These are phyloP conservation scores for Adiantum capillusveneris DNA, from an alignment of 75 land plant species.

Conservation along the genomic window DNA sequence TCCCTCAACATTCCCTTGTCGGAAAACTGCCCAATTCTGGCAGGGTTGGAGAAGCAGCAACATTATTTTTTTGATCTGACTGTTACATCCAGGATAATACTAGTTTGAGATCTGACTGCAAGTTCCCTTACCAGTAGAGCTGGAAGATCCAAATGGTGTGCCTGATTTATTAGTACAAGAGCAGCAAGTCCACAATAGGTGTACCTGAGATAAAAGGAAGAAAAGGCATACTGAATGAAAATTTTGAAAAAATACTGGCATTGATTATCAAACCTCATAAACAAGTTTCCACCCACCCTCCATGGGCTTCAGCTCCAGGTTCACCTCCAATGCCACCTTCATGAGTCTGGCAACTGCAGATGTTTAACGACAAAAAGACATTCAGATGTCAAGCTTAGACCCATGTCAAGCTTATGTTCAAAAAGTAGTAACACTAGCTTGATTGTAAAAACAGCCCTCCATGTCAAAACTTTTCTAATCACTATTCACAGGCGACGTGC, in stretches of 20 bases:
- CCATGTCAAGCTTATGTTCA: no score
- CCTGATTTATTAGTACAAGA: constrained; percentile 73
- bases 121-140: constrained; percentile 53
- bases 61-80: no score
- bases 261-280: no score
- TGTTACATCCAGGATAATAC: no score
- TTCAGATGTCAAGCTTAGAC: no score
- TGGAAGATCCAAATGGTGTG: constrained; percentile 61
- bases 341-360: constrained; percentile 95
- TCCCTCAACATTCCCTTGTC: constrained; percentile 82
- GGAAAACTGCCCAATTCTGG: constrained; percentile 82
- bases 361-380: no score
- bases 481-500: no score
- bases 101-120: neutral
- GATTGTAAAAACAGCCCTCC: no score
- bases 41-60: no score
- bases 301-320: constrained; percentile 99
- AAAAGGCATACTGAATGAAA: neutral
- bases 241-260: constrained; percentile 8
- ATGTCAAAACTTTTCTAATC: no score
- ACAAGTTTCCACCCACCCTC: constrained; percentile 51
- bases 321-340: constrained; percentile 99
- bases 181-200: constrained; percentile 95
- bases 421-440: no score
- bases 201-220: constrained; percentile 40